phyloP scores from a whole-genome alignment of 163 green algal species.

The Chlorella variabilis region DNA sequence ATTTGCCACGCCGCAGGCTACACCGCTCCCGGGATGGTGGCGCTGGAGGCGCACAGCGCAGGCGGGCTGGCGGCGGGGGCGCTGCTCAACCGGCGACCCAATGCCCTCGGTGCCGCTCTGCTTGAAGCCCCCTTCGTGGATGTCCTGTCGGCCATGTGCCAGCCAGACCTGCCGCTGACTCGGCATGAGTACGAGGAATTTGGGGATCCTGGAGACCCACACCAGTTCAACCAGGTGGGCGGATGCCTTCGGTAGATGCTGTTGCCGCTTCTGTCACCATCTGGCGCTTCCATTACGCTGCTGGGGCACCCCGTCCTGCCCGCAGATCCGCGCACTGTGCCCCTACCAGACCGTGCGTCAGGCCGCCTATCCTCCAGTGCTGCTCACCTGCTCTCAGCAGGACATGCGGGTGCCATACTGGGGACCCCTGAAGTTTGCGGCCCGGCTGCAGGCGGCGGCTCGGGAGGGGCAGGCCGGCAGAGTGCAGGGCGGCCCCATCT shows the following conservation, averaged over 20 bases:
- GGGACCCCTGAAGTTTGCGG: slow-evolving; percentile 64
- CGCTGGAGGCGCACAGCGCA: slow-evolving; percentile 64
- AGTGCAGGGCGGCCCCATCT: not conserved
- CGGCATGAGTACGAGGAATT: slow-evolving; percentile 82
- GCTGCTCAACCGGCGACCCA: slow-evolving; percentile 50
- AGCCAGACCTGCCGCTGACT: slow-evolving; percentile 61
- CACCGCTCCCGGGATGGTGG: slow-evolving; percentile 50
- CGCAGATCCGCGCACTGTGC: slow-evolving; percentile 53
- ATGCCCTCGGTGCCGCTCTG: slow-evolving; percentile 58
- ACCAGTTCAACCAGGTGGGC: slow-evolving; percentile 18
- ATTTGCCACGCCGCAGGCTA: slow-evolving; percentile 27
- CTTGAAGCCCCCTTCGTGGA: slow-evolving; percentile 80
- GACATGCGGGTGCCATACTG: slow-evolving; percentile 68
- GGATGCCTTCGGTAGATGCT: not conserved
- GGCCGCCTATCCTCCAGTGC: slow-evolving; percentile 36
- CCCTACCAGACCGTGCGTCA: slow-evolving; percentile 58
- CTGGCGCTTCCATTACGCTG: not conserved
- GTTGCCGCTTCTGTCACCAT: not conserved
- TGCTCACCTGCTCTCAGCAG: slow-evolving; percentile 52
- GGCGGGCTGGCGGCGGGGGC: slow-evolving; percentile 62
- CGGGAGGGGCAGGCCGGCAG: not conserved
- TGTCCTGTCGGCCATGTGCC: slow-evolving; percentile 61
- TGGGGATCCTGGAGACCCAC: slow-evolving; percentile 58
- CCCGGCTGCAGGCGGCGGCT: slow-evolving; percentile 20
- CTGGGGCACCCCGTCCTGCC: not conserved